Base-by-base conservation (phyloP, 495 filamentous ascomycete genomes). In the Amniculicola lignicola region DNA sequence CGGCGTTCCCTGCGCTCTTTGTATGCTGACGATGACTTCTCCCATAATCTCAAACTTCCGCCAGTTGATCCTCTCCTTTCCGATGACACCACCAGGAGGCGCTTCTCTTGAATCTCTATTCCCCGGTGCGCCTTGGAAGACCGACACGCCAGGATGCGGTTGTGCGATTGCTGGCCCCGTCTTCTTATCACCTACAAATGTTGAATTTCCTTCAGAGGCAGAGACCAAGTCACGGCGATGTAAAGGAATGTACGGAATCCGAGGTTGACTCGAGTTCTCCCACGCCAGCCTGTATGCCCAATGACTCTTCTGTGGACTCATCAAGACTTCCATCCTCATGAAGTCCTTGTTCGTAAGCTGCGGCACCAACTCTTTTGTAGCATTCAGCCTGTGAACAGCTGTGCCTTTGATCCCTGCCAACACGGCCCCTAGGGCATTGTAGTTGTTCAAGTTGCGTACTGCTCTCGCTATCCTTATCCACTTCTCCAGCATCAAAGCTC, bases 1-100 rank as follows among this genome's bases (percentile, higher is more conserved):
- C 14, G 92, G 86, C 36, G 81, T 84, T 28, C 84, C 85, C 72
- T 96, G 93, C 68, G 90, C 95, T 69, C 82, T 84, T 76, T 95
- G 90, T 31, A 98, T 86, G 3, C 87, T 86, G 46, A 95, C 78
- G 44, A 98, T 79, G 21, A 96, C 86, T 53, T 96, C 91, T 3
- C 90, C 89, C 74, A 97, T 85, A 16, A 98, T 86, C 74, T 97
- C 90, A 61, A 97, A 97, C 65, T 98, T 98, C 74, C 86, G 90
- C 93, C 93, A 98, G 66, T 96, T 97, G 65, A 98, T 89, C 35
- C 87, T 78, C 52, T 86, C 60, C 47, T 63, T 66, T 0, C 52
- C 53, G 11, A 21, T 37, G 2, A 66, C 59, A 18, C 57, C 62
- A 0, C 57, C 57, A 22, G 62, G 57, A 11, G 62, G 62, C 14